Evolutionary conservation across 495 filamentous ascomycete species (phyloP).

Genomic region (Penicillium paxilli): DNA sequence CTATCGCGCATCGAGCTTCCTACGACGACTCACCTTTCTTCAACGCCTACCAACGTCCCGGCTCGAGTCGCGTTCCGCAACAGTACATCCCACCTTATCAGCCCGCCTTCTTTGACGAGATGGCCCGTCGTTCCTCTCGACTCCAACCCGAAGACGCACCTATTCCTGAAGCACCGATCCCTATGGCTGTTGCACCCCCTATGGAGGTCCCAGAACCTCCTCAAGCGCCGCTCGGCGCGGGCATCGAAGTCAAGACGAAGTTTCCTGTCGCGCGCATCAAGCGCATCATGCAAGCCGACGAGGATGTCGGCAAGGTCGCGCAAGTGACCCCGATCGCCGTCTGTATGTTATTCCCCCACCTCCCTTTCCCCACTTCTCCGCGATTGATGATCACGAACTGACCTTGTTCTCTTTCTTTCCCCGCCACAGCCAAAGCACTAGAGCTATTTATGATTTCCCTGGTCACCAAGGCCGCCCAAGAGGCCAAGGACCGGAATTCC

Average conservation of each 20-base stretch:
- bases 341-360: conserved; percentile 53
- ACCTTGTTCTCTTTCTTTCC: conserved; percentile 15
- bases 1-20: conserved; percentile 40
- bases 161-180: conserved; percentile 26
- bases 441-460: conserved; percentile 97
- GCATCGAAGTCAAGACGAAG: conserved; percentile 84
- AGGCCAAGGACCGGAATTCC: conserved; percentile 76
- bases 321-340: conserved; percentile 95
- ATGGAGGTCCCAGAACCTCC: conserved; percentile 25
- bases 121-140: conserved; percentile 49
- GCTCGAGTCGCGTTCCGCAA: conserved; percentile 28
- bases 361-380: too few species aligned
- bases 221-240: conserved; percentile 26
- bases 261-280: conserved; percentile 98
- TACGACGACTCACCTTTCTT: conserved; percentile 45
- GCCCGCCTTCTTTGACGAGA: conserved; percentile 36
- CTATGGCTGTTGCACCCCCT: conserved; percentile 31
- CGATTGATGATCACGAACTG: neutral
- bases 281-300: conserved; percentile 99
- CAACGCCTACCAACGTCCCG: conserved; percentile 34
- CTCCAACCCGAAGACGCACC: conserved; percentile 35
- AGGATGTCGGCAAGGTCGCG: conserved; percentile 97
- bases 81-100: conserved; percentile 38
- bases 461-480: conserved; percentile 80
- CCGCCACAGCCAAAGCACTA: conserved; percentile 69